These are phyloP conservation scores for Pleurotus eryngii DNA, from an alignment of 768 basidiomycete species.

Conservation along the genomic window DNA sequence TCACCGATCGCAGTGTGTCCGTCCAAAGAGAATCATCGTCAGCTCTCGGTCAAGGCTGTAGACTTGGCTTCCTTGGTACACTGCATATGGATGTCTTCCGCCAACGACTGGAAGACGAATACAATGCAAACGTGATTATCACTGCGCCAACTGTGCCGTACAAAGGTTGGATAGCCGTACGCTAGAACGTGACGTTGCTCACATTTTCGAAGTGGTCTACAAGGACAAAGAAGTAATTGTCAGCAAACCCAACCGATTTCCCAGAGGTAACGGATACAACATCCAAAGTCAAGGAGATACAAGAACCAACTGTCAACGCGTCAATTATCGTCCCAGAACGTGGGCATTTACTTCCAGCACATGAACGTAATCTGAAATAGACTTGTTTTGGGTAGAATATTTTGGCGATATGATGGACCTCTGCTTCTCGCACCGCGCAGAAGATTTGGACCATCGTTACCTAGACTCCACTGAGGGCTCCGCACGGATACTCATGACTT, in stretches of 20 bases:
- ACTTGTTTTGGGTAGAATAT: constrained; percentile 53
- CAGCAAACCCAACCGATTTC: constrained; percentile 96
- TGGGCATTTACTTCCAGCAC: constrained; percentile 23
- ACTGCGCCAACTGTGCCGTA: constrained; percentile 97
- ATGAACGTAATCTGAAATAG: neutral
- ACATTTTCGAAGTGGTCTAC: constrained; percentile 59
- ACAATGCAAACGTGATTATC: constrained; percentile 90
- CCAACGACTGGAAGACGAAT: constrained; percentile 95
- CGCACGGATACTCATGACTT: constrained; percentile 76
- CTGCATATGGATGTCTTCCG: constrained; percentile 97
- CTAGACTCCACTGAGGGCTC: constrained; percentile 57
- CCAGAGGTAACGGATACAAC: constrained; percentile 73
- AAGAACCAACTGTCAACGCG: constrained; percentile 92
- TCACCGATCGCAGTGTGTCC: constrained; percentile 87
- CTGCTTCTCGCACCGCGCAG: constrained; percentile 81
- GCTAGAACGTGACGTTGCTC: neutral
- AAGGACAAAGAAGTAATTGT: constrained; percentile 59
- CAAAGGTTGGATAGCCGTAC: constrained; percentile 49
- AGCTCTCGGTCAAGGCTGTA: constrained; percentile 91
- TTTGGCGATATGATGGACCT: constrained; percentile 96
- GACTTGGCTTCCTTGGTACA: constrained; percentile 93
- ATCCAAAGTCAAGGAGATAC: constrained; percentile 66
- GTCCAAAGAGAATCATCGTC: constrained; percentile 90
- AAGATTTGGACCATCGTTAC: constrained; percentile 80
- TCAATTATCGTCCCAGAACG: constrained; percentile 94